Evolutionary conservation across 306 rosid species (phyloP).

Genomic region (Cicer arietinum): DNA sequence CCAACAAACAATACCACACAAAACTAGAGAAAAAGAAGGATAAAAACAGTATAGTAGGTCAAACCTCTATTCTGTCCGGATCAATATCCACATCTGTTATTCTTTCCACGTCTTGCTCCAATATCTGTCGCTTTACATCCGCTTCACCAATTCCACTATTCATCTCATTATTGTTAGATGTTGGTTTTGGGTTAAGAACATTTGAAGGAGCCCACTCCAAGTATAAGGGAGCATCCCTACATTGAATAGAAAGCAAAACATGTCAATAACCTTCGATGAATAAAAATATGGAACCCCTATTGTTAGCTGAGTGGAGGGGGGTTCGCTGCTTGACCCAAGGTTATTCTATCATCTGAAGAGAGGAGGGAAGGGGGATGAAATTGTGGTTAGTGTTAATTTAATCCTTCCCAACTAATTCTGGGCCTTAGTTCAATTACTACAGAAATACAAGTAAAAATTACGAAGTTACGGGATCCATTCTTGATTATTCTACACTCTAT

Average conservation of each 20-base stretch:
- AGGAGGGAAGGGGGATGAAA: not conserved
- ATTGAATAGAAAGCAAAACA: conserved; percentile 33
- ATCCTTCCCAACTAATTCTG: not conserved
- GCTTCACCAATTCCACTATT: conserved; percentile 56
- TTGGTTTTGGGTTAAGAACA: conserved; percentile 64
- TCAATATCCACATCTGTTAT: conserved; percentile 71
- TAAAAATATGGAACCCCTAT: conserved; percentile 25
- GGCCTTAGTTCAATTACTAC: conserved; percentile 3
- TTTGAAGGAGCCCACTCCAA: conserved; percentile 94
- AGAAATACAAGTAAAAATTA: not conserved
- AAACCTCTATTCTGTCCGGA: conserved; percentile 92
- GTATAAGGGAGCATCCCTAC: conserved; percentile 88
- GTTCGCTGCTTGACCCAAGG: not conserved
- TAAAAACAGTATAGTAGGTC: conserved; percentile 36
- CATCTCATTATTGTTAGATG: conserved; percentile 52
- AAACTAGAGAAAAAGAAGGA: conserved; percentile 19
- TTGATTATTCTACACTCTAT: not conserved
- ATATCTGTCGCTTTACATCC: conserved; percentile 66
- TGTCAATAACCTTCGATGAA: conserved; percentile 40
- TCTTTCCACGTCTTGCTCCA: conserved; percentile 71
- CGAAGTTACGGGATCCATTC: not conserved
- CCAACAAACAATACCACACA: conserved; percentile 22
- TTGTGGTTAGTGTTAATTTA: conserved; percentile 3
- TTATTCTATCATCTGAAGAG: not conserved
- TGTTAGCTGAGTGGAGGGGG: not conserved